Percentiles rank a stretch among this genome's conserved stretches.
Conservation (phyloP, 208 protist genomes). For the Endotrypanum monterogeii region DNA sequence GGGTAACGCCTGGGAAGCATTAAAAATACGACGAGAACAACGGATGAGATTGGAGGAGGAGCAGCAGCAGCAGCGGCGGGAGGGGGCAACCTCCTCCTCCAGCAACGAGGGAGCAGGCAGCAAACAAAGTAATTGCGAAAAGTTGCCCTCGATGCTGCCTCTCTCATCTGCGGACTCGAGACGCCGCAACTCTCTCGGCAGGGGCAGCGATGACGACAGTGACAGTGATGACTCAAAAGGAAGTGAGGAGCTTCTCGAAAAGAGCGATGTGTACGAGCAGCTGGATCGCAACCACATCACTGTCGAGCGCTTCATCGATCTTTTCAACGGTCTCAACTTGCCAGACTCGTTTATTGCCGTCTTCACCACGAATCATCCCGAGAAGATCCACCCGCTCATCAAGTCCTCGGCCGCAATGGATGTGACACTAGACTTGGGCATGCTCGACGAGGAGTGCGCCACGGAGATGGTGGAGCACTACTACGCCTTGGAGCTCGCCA, state of each 20-base stretch:
- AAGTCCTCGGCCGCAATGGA: conserved; percentile 66
- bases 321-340: conserved; percentile 84
- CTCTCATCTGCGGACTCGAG: neutral
- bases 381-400: conserved; percentile 74
- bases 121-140: neutral
- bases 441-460: conserved; percentile 38
- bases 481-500: conserved; percentile 34
- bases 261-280: conserved; percentile 15
- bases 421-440: conserved; percentile 68
- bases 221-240: conserved; percentile 7
- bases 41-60: conserved; percentile 3
- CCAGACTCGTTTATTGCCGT: conserved; percentile 85
- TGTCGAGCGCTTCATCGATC: conserved; percentile 84
- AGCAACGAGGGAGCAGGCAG: neutral
- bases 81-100: neutral
- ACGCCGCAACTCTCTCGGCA: neutral
- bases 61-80: neutral
- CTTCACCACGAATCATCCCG: conserved; percentile 92
- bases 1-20: conserved; percentile 21
- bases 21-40: conserved; percentile 12
- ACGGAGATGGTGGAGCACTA: conserved; percentile 70
- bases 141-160: neutral
- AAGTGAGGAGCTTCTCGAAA: conserved; percentile 19
- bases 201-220: conserved; percentile 25
- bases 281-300: conserved; percentile 62